These are phyloP conservation scores for Hymenoscyphus infarciens DNA, from an alignment of 2,329 filamentous ascomycete species.

Conservation along the genomic window DNA sequence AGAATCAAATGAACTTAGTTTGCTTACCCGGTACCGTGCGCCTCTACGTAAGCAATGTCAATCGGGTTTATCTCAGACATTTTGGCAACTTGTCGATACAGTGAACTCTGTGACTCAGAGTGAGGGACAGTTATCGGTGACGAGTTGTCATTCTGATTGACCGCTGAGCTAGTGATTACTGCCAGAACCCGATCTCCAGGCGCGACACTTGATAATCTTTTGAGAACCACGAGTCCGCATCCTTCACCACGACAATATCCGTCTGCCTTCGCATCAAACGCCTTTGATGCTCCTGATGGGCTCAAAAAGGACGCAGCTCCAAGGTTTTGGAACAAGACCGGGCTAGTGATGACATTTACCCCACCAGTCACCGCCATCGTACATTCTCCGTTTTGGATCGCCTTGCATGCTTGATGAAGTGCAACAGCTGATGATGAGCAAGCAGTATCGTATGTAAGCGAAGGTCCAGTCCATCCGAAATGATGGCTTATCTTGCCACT, in stretches of 20 bases:
- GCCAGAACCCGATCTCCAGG: constrained; percentile 55
- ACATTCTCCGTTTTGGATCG: constrained; percentile 41
- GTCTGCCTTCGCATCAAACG: constrained; percentile 28
- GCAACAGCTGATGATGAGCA: constrained; percentile 54
- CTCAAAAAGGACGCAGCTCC: constrained; percentile 2
- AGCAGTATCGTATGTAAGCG: constrained; percentile 58
- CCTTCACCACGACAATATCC: constrained; percentile 44
- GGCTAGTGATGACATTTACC: constrained; percentile 10
- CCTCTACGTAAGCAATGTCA: constrained; percentile 26
- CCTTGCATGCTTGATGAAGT: constrained; percentile 50
- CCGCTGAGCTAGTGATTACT: constrained; percentile 48
- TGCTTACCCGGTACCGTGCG: constrained; percentile 35
- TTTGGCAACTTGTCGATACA: neutral
- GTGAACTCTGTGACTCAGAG: constrained; percentile 37
- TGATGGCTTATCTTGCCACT: constrained; percentile 8
- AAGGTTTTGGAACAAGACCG: constrained; percentile 1
- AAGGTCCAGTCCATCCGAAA: constrained; percentile 49
- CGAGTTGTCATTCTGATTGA: constrained; percentile 57
- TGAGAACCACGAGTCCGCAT: constrained; percentile 53
- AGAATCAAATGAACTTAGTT: too few species aligned
- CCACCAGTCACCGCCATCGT: constrained; percentile 26
- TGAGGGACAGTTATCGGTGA: constrained; percentile 53
- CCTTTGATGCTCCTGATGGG: constrained; percentile 41
- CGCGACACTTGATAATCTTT: constrained; percentile 51
- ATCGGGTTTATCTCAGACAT: neutral